Percentiles rank a stretch among this genome's conserved stretches.
These are phyloP conservation scores for Fusarium sp. DNA, from an alignment of 2,329 filamentous ascomycete genomes.

Conservation along the genomic window DNA sequence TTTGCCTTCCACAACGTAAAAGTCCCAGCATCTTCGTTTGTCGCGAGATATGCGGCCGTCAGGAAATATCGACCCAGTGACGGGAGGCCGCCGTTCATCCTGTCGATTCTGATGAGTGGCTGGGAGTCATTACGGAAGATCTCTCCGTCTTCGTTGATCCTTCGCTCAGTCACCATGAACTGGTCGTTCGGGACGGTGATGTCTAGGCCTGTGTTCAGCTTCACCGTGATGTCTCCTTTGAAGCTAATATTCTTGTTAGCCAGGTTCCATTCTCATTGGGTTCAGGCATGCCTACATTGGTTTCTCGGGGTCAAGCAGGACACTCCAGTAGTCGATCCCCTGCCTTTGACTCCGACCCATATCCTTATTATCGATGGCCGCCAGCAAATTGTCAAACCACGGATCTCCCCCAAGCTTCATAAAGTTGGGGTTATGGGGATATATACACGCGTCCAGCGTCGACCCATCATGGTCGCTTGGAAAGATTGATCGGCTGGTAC, in stretches of 20 bases:
- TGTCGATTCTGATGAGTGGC: background rate
- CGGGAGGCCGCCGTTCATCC: background rate
- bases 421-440: conserved; percentile 20
- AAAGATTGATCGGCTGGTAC: conserved; percentile 29
- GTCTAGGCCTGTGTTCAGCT: background rate
- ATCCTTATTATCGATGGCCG: conserved; percentile 1
- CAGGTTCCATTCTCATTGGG: background rate
- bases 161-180: background rate
- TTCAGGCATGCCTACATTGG: background rate
- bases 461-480: background rate
- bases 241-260: background rate
- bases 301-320: background rate
- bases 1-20: background rate
- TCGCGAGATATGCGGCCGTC: background rate
- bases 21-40: background rate
- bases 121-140: background rate
- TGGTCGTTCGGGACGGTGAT: background rate
- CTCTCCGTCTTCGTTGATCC: background rate
- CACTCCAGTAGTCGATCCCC: conserved; percentile 13
- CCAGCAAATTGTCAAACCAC: conserved; percentile 18
- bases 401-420: conserved; percentile 18
- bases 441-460: conserved; percentile 19
- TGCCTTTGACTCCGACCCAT: background rate
- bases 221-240: background rate
- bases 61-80: background rate